Evolutionary conservation across 495 filamentous ascomycete genomes (phyloP).

Genomic region (Aspergillus hancockii): DNA sequence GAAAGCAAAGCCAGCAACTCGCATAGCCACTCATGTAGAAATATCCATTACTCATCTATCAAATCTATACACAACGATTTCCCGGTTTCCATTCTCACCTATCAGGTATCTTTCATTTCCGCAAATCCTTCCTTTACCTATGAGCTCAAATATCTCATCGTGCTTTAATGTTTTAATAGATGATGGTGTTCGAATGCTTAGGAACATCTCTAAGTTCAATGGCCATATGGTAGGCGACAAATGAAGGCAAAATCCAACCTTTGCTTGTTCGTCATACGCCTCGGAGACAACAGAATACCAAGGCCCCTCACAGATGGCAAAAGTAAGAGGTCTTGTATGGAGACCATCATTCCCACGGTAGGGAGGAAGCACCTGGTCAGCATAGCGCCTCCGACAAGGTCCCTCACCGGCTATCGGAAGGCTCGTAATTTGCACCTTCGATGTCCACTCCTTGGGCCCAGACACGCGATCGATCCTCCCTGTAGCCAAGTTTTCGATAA

Average conservation of each 20-base stretch:
- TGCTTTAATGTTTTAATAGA: slow-evolving; percentile 43
- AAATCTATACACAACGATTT: slow-evolving; percentile 58
- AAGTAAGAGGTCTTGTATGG: slow-evolving; percentile 27
- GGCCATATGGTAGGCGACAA: slow-evolving; percentile 33
- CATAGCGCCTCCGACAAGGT: slow-evolving; percentile 51
- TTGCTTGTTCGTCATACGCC: slow-evolving; percentile 50
- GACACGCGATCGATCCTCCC: slow-evolving; percentile 39
- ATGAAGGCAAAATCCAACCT: slow-evolving; percentile 57
- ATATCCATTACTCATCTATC: slow-evolving; percentile 27
- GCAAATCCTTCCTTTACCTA: slow-evolving; percentile 55
- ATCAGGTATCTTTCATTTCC: slow-evolving; percentile 66
- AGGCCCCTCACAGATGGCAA: slow-evolving; percentile 22
- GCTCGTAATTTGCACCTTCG: slow-evolving; percentile 49
- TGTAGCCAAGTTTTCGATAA: slow-evolving; percentile 51
- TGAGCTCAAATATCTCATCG: slow-evolving; percentile 51
- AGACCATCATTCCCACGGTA: slow-evolving; percentile 39
- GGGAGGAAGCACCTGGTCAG: slow-evolving; percentile 43
- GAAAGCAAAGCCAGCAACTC: neutral
- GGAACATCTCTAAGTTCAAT: slow-evolving; percentile 23
- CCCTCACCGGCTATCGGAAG: slow-evolving; percentile 57
- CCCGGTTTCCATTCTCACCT: slow-evolving; percentile 55
- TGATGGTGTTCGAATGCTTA: slow-evolving; percentile 38
- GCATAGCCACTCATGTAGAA: neutral
- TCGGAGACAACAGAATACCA: slow-evolving; percentile 53
- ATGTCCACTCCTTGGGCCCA: slow-evolving; percentile 38